Percentiles rank a stretch among this genome's conserved stretches.
These are phyloP conservation scores for Fraxinus ornus DNA, from an alignment of 305 asterid genomes.

Conservation along the genomic window DNA sequence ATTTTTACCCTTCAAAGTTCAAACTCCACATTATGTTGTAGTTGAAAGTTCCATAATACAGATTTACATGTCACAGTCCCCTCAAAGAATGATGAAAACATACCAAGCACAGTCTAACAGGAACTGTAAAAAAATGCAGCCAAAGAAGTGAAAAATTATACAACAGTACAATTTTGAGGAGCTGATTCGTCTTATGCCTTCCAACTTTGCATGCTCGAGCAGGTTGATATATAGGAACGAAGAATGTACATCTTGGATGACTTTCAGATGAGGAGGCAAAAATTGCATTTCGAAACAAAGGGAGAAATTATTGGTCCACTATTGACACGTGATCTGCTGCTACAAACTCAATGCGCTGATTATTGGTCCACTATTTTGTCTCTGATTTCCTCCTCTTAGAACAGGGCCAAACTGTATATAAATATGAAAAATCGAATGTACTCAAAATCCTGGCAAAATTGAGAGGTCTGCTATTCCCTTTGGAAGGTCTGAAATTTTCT, in stretches of 20 bases:
- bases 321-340: background rate
- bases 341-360: background rate
- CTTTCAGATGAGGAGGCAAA: background rate
- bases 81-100: background rate
- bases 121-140: background rate
- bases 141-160: background rate
- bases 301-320: background rate
- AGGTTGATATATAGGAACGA: background rate
- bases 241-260: background rate
- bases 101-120: background rate
- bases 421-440: background rate
- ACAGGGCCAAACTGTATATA: background rate
- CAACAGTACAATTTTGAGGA: background rate
- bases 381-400: background rate
- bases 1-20: background rate
- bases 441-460: conserved; percentile 66
- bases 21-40: background rate
- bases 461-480: conserved; percentile 93
- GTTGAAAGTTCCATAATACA: background rate
- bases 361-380: background rate
- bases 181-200: background rate
- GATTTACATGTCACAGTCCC: background rate
- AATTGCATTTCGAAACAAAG: background rate
- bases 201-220: background rate
- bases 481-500: conserved; percentile 73